Base-by-base conservation (phyloP, 331 rosid species). In the Malus hybrid region DNA sequence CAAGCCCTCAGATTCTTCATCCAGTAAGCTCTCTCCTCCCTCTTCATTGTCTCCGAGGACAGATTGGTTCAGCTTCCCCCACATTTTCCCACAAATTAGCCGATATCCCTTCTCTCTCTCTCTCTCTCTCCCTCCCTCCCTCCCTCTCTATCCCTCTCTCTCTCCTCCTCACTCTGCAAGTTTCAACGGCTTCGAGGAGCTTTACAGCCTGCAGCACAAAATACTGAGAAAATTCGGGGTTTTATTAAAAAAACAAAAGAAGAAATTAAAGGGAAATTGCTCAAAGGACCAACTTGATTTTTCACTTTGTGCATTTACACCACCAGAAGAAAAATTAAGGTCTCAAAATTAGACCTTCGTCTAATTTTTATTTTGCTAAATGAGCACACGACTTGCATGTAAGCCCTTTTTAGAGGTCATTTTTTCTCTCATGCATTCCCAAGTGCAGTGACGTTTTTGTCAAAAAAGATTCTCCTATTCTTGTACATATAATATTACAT, bases 1-100 rank as follows among this genome's bases (percentile, higher is more conserved):
- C 28, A 87, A 74, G 65, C 76, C 90, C 20, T 80, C 96, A 4
- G 97, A 84, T 20, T 83, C 93, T 67, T 86, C 96, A 72, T 67
- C 92, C 70, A 86, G 59, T 75, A 90, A 82, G 80, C 81, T 78
- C 78, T 88, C 87, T 22, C 55, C 88, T 80, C 63, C 76, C 27
- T 86, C 97, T 60, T 86, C 93, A 52, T 88, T 76, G 33, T 56
- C 87, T 20, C 83, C 88, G 2, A 56, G 64, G 28, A 83, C 31
- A n/a, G 84, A 85, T 56, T 80, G 86, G 4, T 75, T 54, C 52
- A 91, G 64, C 75, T 87, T 88, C 28, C 10, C 70, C 97, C 92
- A 86, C 99, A 94, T 94, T 79, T 65, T 81, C 3, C 28, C 61
- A 70, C 32, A 66, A 60, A 74, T 65, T 63, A 65, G 33, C 33